A percentile compares a stretch with the other conserved stretches of the same genome.
These are phyloP conservation scores for Hymenoscyphus linearis DNA, from an alignment of 2,329 filamentous ascomycete species.

Conservation along the genomic window DNA sequence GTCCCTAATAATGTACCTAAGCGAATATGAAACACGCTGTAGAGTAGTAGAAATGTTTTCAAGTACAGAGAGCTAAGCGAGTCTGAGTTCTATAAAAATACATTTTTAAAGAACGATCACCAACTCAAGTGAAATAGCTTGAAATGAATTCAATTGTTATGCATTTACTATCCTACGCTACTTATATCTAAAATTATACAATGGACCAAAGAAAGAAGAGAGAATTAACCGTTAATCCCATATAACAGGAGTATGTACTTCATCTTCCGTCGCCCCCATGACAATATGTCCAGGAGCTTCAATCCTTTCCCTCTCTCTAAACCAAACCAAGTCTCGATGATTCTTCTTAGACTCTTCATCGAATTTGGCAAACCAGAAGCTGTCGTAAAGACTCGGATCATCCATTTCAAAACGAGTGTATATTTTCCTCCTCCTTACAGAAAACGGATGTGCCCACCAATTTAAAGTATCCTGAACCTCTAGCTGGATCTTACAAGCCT, in stretches of 20 bases:
- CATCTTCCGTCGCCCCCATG: not conserved
- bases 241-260: not conserved
- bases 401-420: constrained; percentile 23
- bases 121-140: not conserved
- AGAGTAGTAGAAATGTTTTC: too few species aligned
- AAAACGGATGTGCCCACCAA: constrained; percentile 12
- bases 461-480: constrained; percentile 18
- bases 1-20: too few species aligned
- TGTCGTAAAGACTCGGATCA: constrained; percentile 15
- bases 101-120: too few species aligned
- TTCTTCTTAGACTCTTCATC: constrained; percentile 15
- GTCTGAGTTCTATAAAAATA: too few species aligned
- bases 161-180: not conserved
- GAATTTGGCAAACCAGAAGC: constrained; percentile 14
- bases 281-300: not conserved
- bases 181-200: not conserved
- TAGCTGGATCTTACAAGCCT: constrained; percentile 14
- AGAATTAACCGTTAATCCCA: not conserved
- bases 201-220: not conserved
- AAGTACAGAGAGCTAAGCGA: too few species aligned
- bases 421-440: constrained; percentile 5
- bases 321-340: constrained; percentile 5
- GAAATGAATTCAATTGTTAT: not conserved
- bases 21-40: too few species aligned
- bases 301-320: not conserved